Evolutionary conservation across 208 protist species (phyloP).

Genomic region (Herpetomonas samuelpessoai): DNA sequence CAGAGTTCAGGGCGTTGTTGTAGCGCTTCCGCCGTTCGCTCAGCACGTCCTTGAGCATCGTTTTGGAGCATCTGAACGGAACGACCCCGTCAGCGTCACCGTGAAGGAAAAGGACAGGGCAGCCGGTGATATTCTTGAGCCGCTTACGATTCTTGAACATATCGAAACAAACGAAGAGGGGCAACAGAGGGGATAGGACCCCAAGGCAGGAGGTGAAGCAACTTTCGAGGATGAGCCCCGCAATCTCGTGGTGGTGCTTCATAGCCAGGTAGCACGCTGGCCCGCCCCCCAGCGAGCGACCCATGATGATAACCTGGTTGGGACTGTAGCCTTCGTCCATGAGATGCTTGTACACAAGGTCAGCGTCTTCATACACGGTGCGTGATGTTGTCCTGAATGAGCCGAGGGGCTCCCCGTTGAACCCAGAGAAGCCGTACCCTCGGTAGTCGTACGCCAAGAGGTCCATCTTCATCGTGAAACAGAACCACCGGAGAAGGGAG

Average conservation of each 20-base stretch:
- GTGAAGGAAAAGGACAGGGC: constrained; percentile 71
- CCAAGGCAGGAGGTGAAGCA: constrained; percentile 74
- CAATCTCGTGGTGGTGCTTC: constrained; percentile 58
- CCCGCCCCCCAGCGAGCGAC: constrained; percentile 75
- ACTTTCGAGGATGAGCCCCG: constrained; percentile 58
- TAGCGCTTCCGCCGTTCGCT: constrained; percentile 5
- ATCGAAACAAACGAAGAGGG: constrained; percentile 37
- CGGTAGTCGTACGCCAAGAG: constrained; percentile 80
- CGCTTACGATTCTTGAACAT: constrained; percentile 57
- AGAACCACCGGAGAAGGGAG: constrained; percentile 24
- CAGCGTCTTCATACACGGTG: constrained; percentile 64
- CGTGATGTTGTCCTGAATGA: constrained; percentile 22
- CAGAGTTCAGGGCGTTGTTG: background rate
- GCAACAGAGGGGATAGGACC: constrained; percentile 33
- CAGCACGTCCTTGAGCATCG: constrained; percentile 28
- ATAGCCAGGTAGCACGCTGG: constrained; percentile 70
- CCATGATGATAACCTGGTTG: constrained; percentile 51
- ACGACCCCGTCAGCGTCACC: constrained; percentile 57
- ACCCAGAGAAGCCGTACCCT: constrained; percentile 70
- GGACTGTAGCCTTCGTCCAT: constrained; percentile 31
- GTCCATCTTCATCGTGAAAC: constrained; percentile 17
- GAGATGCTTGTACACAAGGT: constrained; percentile 58
- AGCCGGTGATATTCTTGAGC: constrained; percentile 36
- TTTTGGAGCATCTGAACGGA: constrained; percentile 40
- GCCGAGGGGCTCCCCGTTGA: background rate